A percentile compares a stretch with the other conserved stretches of the same genome.
Evolutionary conservation across 2,329 filamentous ascomycete species (phyloP).

Genomic region (Fusarium bulbicola): DNA sequence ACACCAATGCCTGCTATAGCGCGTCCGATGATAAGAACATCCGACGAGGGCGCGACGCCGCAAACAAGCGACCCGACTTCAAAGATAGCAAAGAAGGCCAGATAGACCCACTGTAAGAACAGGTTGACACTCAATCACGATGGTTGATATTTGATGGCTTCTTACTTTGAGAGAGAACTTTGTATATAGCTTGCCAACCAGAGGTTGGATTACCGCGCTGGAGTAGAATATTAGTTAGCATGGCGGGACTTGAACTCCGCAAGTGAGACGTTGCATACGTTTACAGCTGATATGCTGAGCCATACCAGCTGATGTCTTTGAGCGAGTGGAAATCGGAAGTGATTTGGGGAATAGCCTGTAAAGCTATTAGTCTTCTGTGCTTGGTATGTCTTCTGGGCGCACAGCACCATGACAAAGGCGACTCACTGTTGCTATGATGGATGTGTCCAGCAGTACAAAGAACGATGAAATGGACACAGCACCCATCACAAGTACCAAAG

Average conservation of each 20-base stretch:
- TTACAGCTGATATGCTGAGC: too few relatives aligned
- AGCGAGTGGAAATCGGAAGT: too few relatives aligned
- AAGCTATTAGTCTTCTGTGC: too few relatives aligned
- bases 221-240: background rate
- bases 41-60: background rate
- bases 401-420: too few relatives aligned
- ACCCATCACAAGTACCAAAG: too few relatives aligned
- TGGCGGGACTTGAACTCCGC: background rate
- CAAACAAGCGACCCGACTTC: background rate
- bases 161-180: background rate
- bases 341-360: too few relatives aligned
- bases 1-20: background rate
- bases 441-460: too few relatives aligned
- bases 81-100: background rate
- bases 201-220: background rate
- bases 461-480: too few relatives aligned
- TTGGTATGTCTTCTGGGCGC: too few relatives aligned
- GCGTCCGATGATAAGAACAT: background rate
- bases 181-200: background rate
- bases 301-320: too few relatives aligned
- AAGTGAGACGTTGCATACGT: background rate
- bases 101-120: background rate
- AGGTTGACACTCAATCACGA: fast-evolving
- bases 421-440: too few relatives aligned
- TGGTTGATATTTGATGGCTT: background rate